Evolutionary conservation across 805 yeast species (phyloP), one percentile per base, ranked within the genome.

Genomic region (Cyberlindnera bimundalis): DNA sequence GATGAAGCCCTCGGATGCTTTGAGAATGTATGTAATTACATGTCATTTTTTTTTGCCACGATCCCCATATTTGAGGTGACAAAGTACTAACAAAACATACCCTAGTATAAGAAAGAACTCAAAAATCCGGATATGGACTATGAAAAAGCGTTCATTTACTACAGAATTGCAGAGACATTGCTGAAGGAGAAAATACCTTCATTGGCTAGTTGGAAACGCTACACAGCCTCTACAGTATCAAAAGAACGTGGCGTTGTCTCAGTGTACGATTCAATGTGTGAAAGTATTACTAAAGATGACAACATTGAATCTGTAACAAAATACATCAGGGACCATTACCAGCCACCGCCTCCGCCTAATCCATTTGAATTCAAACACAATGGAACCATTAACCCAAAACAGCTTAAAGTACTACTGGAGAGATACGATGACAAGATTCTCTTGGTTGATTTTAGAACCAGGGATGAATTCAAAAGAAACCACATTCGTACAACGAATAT

Each of bases 381-480:
- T 29, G 53, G 51, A 1, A 18, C 27, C n/a, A 45, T 52, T 9
- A 43, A 41, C 17, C 33, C 49, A 2, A 40, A 32, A 16, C 42
- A 43, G 18, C 28, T 52, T 38, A 48, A 48, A 25, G 23, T 29
- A 1, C 24, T 50, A 7, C 17, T 53, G 15, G 43, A 39, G 10
- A 46, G 45, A 29, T 39, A 47, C 17, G 26, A 47, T 35, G 17
- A 42, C 21, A 54, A 48, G 28, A 18, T 83, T 0, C 65, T 90
- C n/a, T 46, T 90, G 10, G 71, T 91, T 6, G 98, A 91, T 58
- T 72, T 79, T 30, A 67, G 97, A 50, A 66, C 81, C 14, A 67
- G 81, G 29, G 67, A 66, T 15, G 80, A 77, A 27, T 89, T 73
- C 55, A 74, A 77, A 34, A 64, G 66, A 31, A 74, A 76, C 35